A percentile compares a stretch with the other conserved stretches of the same genome.
phyloP scores from a whole-genome alignment of 2,329 filamentous ascomycete genomes.

The Ophiocordyceps camponoti-floridani region DNA sequence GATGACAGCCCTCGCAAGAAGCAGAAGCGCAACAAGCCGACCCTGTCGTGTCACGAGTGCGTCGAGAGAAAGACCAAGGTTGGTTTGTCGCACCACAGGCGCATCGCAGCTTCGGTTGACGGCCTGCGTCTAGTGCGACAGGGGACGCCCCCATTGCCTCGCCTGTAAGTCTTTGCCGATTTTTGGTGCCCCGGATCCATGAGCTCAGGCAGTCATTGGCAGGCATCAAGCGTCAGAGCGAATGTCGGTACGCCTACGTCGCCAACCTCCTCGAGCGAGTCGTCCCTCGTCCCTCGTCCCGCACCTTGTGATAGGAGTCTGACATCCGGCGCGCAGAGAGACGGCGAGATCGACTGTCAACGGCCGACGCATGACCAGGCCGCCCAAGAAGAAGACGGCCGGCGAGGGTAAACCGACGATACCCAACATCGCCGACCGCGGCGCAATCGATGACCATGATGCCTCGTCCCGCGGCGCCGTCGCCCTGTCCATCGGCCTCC shows the following conservation, averaged over 20 bases:
- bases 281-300: background rate
- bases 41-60: conserved; percentile 61
- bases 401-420: conserved; percentile 20
- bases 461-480: conserved; percentile 29
- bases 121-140: conserved; percentile 41
- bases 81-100: conserved; percentile 10
- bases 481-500: conserved; percentile 38
- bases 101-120: background rate
- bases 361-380: conserved; percentile 36
- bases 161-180: conserved; percentile 31
- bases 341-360: conserved; percentile 35
- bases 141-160: conserved; percentile 50
- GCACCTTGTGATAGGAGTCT: background rate
- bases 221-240: conserved; percentile 60
- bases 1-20: conserved; percentile 41
- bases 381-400: conserved; percentile 33
- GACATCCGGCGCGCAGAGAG: conserved; percentile 26
- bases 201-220: conserved; percentile 4
- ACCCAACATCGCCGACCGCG: conserved; percentile 38
- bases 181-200: background rate
- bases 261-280: conserved; percentile 61
- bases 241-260: conserved; percentile 58
- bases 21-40: conserved; percentile 74
- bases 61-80: conserved; percentile 73
- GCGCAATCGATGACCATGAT: conserved; percentile 25